Evolutionary conservation across 2,329 filamentous ascomycete species (phyloP).

Genomic region (Trichoderma sp.): DNA sequence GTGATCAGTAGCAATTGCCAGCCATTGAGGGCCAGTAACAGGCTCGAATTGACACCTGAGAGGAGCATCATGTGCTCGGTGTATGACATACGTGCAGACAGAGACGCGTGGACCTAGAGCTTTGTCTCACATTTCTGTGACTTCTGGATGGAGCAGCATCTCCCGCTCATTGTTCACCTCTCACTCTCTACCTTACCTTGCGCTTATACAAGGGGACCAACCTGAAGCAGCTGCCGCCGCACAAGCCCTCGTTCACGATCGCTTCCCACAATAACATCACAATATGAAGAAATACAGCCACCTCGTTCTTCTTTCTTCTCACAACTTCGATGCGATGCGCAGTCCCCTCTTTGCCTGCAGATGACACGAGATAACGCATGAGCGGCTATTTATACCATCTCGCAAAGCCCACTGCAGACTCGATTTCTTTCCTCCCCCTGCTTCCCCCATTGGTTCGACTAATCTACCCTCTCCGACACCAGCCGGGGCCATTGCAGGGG

Average conservation of each 20-base stretch:
- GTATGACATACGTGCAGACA: too few species aligned
- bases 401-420: neutral
- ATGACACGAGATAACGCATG: neutral
- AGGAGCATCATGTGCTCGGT: too few species aligned
- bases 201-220: neutral
- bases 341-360: neutral
- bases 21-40: too few species aligned
- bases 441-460: constrained; percentile 20
- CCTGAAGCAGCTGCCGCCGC: constrained; percentile 5
- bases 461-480: constrained; percentile 10
- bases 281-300: too few species aligned
- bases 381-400: constrained; percentile 21
- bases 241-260: neutral
- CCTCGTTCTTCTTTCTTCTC: neutral
- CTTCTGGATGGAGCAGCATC: too few species aligned
- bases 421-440: constrained; percentile 4
- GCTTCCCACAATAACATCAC: too few species aligned
- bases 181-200: too few species aligned
- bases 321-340: neutral
- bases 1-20: too few species aligned
- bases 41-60: too few species aligned
- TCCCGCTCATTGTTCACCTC: too few species aligned
- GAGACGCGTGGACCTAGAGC: neutral
- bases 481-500: constrained; percentile 19
- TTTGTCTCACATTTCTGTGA: neutral